Base-by-base conservation (phyloP, 2,329 filamentous ascomycete species). In the Phaeoacremonium minimum region DNA sequence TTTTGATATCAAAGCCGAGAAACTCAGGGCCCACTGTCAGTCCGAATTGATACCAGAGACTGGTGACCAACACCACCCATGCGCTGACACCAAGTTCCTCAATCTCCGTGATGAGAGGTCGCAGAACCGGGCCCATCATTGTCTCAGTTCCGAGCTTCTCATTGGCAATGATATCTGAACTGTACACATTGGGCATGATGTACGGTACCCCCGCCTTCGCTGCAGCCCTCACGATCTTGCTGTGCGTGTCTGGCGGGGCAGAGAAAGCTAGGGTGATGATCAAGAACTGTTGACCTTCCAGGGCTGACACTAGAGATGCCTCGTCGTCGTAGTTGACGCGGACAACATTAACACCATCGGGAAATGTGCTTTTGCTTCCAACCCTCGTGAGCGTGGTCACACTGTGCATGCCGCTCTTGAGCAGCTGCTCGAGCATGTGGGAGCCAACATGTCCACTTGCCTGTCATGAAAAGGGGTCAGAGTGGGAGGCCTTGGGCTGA, bases 31-130 rank as follows among this genome's bases (percentile, higher is more conserved):
- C 41, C 3, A 52, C 51, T 1, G 53, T 63, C 4, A 76, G 48
- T 45, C 64, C 71, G 42, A 62, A 73, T 32, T 77, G 67, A 50
- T 74, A 75, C 71, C 71, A 76, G 42, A 71, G 70, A 2, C 66
- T 61, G 47, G 61, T 68, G 8, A 48, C 47, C 5, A 74, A 42
- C 0, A 52, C 47, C 31, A 73, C 50, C 33, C 43, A 48, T 13
- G 15, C 31, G 6, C 42, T 41, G 5, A 53, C 43, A 7, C 64
- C 65, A 0, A 64, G 52, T 1, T 40, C 37, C 42, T 67, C 56
- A 30, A 73, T 60, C 29, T 66, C 54, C 0, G 52, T 54, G 3
- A 48, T 36, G 7, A 49, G 42, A 2, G n/a, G 30, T 1, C 32
- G 28, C 0, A 50, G 54, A 4, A 20, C 11, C 45, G 42, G 7